phyloP scores from a whole-genome alignment of 2,329 filamentous ascomycete genomes.

The Aspergillus fumigatus region DNA sequence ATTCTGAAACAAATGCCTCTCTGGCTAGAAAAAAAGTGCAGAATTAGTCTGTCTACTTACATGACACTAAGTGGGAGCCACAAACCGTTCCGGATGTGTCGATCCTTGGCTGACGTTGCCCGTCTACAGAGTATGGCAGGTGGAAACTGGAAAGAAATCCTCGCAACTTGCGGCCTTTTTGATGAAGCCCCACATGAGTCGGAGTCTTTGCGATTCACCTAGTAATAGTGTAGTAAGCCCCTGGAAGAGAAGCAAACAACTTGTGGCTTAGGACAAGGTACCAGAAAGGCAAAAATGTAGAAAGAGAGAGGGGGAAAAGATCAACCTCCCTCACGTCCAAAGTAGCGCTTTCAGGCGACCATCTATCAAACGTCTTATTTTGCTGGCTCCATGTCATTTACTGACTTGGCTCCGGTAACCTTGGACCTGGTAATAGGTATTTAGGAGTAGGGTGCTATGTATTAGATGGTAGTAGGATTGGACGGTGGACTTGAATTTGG shows the following conservation, averaged over 20 bases:
- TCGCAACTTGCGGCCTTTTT: background rate
- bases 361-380: too few relatives aligned
- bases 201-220: background rate
- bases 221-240: background rate
- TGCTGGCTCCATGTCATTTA: background rate
- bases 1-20: background rate
- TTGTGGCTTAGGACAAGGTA: background rate
- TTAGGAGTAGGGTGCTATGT: background rate
- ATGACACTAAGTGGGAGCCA: background rate
- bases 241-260: background rate
- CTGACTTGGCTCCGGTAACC: background rate
- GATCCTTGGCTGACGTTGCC: slow-evolving; percentile 14
- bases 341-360: background rate
- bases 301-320: background rate
- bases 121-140: background rate
- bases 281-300: background rate
- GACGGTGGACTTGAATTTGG: background rate
- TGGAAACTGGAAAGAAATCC: background rate
- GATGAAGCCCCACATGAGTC: background rate
- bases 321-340: background rate
- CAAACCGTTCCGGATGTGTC: slow-evolving; percentile 9
- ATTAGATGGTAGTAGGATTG: background rate
- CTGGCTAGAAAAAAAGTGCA: background rate
- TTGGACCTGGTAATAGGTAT: background rate
- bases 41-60: background rate